phyloP scores from a whole-genome alignment of 139 green algal species.

The Tetraselmis chui region DNA sequence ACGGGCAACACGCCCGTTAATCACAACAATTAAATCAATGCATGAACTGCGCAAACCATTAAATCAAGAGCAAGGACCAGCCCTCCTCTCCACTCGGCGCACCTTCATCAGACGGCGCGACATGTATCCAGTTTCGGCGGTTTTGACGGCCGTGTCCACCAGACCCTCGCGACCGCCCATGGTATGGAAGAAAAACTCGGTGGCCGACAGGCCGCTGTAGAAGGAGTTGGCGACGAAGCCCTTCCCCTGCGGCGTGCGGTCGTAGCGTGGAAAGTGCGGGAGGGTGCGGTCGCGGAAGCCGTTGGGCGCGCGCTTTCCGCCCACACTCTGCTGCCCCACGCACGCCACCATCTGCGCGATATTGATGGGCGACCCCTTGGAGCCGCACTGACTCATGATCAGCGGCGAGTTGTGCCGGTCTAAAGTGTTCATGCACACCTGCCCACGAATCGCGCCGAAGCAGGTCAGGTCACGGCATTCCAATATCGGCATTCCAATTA shows the following conservation, averaged over 20 bases:
- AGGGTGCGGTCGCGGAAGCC: slow-evolving; percentile 85
- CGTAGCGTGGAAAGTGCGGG: slow-evolving; percentile 80
- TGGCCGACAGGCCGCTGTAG: slow-evolving; percentile 85
- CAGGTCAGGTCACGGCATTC: too few relatives aligned
- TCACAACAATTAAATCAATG: too few relatives aligned
- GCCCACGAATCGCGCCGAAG: slow-evolving; percentile 39
- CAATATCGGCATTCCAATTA: too few relatives aligned
- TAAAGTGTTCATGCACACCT: slow-evolving; percentile 84
- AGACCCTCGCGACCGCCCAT: slow-evolving; percentile 93
- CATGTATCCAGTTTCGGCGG: slow-evolving; percentile 98
- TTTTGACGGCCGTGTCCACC: slow-evolving; percentile 99
- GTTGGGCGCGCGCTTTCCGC: slow-evolving; percentile 83
- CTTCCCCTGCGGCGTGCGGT: slow-evolving; percentile 55
- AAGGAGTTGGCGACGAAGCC: slow-evolving; percentile 97
- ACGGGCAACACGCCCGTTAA: slow-evolving; percentile 1
- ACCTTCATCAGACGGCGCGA: slow-evolving; percentile 92
- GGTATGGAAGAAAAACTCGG: slow-evolving; percentile 99
- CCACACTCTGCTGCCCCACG: slow-evolving; percentile 93
- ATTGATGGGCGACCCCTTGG: slow-evolving; percentile 95
- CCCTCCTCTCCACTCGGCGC: too few relatives aligned
- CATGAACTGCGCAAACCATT: too few relatives aligned
- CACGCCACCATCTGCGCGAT: slow-evolving; percentile 98
- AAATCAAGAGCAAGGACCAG: too few relatives aligned
- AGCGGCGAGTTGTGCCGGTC: slow-evolving; percentile 82
- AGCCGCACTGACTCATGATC: slow-evolving; percentile 95